A percentile compares a stretch with the other conserved stretches of the same genome.
phyloP scores from a whole-genome alignment of 1,284 basidiomycete genomes.

The Sanghuangporus baumii region DNA sequence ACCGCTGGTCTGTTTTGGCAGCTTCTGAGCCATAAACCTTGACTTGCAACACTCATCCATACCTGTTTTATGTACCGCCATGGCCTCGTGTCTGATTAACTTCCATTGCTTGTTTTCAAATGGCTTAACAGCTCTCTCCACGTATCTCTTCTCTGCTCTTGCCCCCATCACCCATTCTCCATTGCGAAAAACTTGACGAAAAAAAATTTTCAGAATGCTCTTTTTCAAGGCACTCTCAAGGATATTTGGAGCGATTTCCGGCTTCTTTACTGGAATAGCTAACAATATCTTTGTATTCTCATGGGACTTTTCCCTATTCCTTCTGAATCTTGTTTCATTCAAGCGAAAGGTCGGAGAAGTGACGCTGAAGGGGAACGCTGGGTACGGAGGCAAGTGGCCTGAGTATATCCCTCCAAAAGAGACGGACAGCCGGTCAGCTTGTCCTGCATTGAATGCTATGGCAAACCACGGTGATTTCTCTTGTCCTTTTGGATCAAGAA shows the following conservation, averaged over 20 bases:
- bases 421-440: slow-evolving; percentile 62
- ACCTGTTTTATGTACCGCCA: too few relatives aligned
- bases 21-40: not conserved
- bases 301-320: slow-evolving; percentile 51
- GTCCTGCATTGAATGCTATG: slow-evolving; percentile 69
- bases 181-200: not conserved
- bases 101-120: too few relatives aligned
- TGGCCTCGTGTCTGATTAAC: too few relatives aligned
- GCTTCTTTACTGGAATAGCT: slow-evolving; percentile 7
- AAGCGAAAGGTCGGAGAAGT: slow-evolving; percentile 46
- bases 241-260: slow-evolving; percentile 8
- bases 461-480: slow-evolving; percentile 60
- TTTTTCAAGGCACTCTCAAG: slow-evolving; percentile 10
- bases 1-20: not conserved
- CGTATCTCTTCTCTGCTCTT: not conserved
- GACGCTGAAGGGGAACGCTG: slow-evolving; percentile 49
- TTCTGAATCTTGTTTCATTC: slow-evolving; percentile 51
- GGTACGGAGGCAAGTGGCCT: slow-evolving; percentile 65
- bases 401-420: slow-evolving; percentile 50
- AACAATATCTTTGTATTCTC: slow-evolving; percentile 23
- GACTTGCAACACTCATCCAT: not conserved
- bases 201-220: not conserved
- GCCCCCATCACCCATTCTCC: not conserved
- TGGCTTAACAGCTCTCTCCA: not conserved
- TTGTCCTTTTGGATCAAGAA: not conserved